phyloP scores from a whole-genome alignment of 192 early-diverging fungal species.

The Podila horticola region DNA sequence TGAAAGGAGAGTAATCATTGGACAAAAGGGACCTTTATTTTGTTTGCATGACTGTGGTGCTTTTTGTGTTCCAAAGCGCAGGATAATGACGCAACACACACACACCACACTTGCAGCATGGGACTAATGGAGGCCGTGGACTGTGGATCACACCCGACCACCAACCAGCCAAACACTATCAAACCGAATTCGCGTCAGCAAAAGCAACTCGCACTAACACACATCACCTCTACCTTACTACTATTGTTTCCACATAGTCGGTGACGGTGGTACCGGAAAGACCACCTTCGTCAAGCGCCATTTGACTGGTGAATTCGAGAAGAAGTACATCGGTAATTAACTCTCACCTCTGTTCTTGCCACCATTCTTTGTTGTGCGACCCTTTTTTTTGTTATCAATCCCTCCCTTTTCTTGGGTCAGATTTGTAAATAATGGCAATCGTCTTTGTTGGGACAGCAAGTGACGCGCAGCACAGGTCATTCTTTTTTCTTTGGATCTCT shows the following conservation, averaged over 20 bases:
- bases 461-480: too few species aligned
- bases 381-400: constrained; percentile 6
- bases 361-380: constrained; percentile 1
- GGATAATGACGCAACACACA: too few species aligned
- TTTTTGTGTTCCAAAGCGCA: too few species aligned
- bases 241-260: constrained; percentile 64
- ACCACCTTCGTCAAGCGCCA: constrained; percentile 99
- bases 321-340: constrained; percentile 97
- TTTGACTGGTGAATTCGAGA: constrained; percentile 99
- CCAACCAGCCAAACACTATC: not conserved
- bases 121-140: too few species aligned
- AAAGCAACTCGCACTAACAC: constrained; percentile 2
- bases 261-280: constrained; percentile 99
- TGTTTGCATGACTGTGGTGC: too few species aligned
- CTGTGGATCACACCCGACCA: too few species aligned
- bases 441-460: not conserved
- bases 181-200: not conserved
- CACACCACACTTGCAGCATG: too few species aligned
- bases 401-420: not conserved
- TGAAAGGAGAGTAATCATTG: not conserved
- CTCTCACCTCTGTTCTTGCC: not conserved
- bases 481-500: too few species aligned
- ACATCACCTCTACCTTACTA: constrained; percentile 3
- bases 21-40: too few species aligned
- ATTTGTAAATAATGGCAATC: not conserved